Base-by-base conservation (phyloP, 1,284 basidiomycete genomes). In the Apiotrichum montevideense region DNA sequence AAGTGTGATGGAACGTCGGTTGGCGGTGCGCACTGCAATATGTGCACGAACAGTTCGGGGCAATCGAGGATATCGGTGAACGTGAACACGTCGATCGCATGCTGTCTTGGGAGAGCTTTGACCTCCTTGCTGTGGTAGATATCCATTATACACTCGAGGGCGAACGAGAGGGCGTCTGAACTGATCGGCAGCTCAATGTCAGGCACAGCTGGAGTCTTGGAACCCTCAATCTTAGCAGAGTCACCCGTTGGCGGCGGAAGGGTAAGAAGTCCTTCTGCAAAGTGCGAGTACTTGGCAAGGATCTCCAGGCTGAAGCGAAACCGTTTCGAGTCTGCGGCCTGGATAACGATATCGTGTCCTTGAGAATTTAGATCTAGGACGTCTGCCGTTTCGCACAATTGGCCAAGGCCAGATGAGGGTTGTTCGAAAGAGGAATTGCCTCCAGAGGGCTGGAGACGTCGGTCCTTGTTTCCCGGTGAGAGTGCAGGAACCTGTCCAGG, bases 261-360 rank as follows among this genome's bases (percentile, higher is more conserved):
- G 7, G 11, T 21, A 3, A 47, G 33, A 6, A 47, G 14, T 6
- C 46, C 35, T 35, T 35, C 46, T 14, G 46, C 35, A 37, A 47
- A 47, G 46, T 35, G 46, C 46, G 46, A 47, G 46, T 47, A 47
- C 35, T 47, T n/a, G 6, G 46, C 46, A 6, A 47, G 46, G 10
- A 37, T 47, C 14, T 35, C 35, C 35, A 47, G 34, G 35, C 46
- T 47, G 35, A 47, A 47, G 4, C 46, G 35, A 11, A 35, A 47
- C 8, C 46, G 34, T 10, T 11, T 4, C 4, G 29, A 29, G 9
- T 47, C 46, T 3, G 46, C 13, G n/a, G 46, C 33, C 14, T 47
- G 46, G 6, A 47, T 34, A 5, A 47, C 15, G 13, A 47, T 47
- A 15, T 47, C 46, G 35, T 35, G 46, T 11, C 21, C 21, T 21